Evolutionary conservation across 169 alveolate genomes (phyloP), one percentile per base, ranked within the genome.

Genomic region (Eimeria falciformis): DNA sequence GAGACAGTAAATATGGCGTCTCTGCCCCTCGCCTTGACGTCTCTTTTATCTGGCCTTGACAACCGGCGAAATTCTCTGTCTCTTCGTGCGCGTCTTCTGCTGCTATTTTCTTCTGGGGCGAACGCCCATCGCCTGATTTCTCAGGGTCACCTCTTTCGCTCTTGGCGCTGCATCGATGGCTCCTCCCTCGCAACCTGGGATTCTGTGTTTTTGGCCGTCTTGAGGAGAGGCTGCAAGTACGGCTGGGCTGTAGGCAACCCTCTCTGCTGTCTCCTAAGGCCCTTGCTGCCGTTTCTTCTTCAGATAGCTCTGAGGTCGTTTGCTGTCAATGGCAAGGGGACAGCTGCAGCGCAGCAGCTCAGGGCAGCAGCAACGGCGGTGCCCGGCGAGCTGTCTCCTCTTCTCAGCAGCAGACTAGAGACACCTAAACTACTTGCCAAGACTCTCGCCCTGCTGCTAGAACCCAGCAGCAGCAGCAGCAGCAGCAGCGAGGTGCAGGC

Each of bases 201-300:
- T 45, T n/a, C 68, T n/a, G 50, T 71, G 29, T 85, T 55, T 18
- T 21, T 45, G 50, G 56, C 18, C 4, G 47, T 40, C 9, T 73
- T 85, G 23, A 53, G 12, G 68, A 55, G 84, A 33, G 92, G 81
- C 9, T 18, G 53, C 77, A 85, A 85, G 73, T 37, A 0, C 33
- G 92, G 92, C 27, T 85, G 92, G 92, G 92, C 84, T 6, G 62
- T 77, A 18, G 92, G 84, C 11, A 75, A 21, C 40, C 92, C 92
- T 40, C 53, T 85, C 33, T 21, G 46, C 25, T 55, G 66, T 46
- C 3, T 5, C 17, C 69, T 85, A 27, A 75, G 84, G 23, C 92
- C 84, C 21, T 53, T 47, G 4, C 83, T 85, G 50, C 92, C 92
- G 23, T 23, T 56, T 50, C 53, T 83, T 37, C 25, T 83, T 18